Percentiles rank a stretch among this genome's conserved stretches.
phyloP scores from a whole-genome alignment of 768 basidiomycete genomes.

The Multifurca ochricompacta region DNA sequence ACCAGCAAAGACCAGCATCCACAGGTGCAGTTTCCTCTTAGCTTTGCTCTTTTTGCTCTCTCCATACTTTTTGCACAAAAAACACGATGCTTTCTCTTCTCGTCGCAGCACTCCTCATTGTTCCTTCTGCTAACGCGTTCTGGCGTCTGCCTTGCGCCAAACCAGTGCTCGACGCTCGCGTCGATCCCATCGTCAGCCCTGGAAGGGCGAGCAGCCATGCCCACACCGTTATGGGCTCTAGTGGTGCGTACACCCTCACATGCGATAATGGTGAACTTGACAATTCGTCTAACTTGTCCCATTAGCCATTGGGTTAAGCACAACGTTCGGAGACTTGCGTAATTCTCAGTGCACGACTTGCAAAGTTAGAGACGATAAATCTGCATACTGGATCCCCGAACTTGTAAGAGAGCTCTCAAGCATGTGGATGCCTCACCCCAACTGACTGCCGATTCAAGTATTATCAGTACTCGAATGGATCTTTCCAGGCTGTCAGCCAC shows the following conservation, averaged over 20 bases:
- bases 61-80: neutral
- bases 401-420: constrained; percentile 1
- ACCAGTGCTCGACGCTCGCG: constrained; percentile 8
- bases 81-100: constrained; percentile 7
- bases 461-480: constrained; percentile 6
- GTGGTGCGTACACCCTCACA: neutral
- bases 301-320: constrained; percentile 9
- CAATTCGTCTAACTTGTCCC: neutral
- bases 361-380: constrained; percentile 17
- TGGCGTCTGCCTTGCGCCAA: constrained; percentile 12
- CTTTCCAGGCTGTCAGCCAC: constrained; percentile 7
- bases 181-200: constrained; percentile 16
- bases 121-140: constrained; percentile 10
- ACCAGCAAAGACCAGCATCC: neutral
- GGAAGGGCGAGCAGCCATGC: constrained; percentile 8
- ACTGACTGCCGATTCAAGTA: constrained; percentile 11
- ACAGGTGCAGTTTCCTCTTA: neutral
- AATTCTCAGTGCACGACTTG: constrained; percentile 15
- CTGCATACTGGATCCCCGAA: constrained; percentile 17
- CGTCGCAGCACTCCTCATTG: constrained; percentile 1
- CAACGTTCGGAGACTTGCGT: constrained; percentile 9
- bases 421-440: neutral
- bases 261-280: neutral
- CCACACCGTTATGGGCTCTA: constrained; percentile 18
- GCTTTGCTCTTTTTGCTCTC: neutral